Conservation (phyloP, 345 rosid genomes). For the Limnanthes douglasii region DNA sequence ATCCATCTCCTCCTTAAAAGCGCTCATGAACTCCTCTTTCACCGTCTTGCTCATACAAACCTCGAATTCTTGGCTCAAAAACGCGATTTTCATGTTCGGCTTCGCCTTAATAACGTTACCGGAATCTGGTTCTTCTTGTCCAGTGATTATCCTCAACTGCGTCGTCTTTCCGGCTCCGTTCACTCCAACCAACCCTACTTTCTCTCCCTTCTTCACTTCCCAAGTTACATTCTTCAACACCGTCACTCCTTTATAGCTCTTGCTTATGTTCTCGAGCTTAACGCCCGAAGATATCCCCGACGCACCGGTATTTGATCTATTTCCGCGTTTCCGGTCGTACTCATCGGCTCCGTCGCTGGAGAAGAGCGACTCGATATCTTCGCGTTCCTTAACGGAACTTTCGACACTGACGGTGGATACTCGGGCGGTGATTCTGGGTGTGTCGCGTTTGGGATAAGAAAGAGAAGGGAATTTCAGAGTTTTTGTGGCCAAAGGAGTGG, state of each 20-base stretch:
- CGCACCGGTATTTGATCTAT: slow-evolving; percentile 33
- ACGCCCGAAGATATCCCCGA: slow-evolving; percentile 81
- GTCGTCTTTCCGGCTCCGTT: slow-evolving; percentile 98
- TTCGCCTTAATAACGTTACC: slow-evolving; percentile 79
- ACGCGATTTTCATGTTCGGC: slow-evolving; percentile 54
- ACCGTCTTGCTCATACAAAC: slow-evolving; percentile 78
- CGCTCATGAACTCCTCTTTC: slow-evolving; percentile 83
- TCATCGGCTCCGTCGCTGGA: slow-evolving; percentile 19
- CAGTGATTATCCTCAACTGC: slow-evolving; percentile 75
- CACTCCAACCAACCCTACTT: slow-evolving; percentile 82
- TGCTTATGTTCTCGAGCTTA: slow-evolving; percentile 68
- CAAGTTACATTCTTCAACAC: slow-evolving; percentile 69
- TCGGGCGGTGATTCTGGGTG: slow-evolving; percentile 17
- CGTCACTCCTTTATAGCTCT: slow-evolving; percentile 71
- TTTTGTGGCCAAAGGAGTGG: slow-evolving; percentile 14
- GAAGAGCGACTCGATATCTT: slow-evolving; percentile 66
- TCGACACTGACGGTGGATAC: slow-evolving; percentile 41
- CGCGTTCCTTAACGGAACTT: slow-evolving; percentile 20
- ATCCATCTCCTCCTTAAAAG: slow-evolving; percentile 87
- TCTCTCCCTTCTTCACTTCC: slow-evolving; percentile 92
- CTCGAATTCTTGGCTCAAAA: slow-evolving; percentile 86
- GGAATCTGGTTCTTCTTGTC: slow-evolving; percentile 79
- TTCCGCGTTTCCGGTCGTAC: slow-evolving; percentile 18
- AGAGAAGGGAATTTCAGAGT: slow-evolving; percentile 14
- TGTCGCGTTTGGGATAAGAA: slow-evolving; percentile 11